Conservation (phyloP, 163 green algal species). For the Scenedesmus sp. region DNA sequence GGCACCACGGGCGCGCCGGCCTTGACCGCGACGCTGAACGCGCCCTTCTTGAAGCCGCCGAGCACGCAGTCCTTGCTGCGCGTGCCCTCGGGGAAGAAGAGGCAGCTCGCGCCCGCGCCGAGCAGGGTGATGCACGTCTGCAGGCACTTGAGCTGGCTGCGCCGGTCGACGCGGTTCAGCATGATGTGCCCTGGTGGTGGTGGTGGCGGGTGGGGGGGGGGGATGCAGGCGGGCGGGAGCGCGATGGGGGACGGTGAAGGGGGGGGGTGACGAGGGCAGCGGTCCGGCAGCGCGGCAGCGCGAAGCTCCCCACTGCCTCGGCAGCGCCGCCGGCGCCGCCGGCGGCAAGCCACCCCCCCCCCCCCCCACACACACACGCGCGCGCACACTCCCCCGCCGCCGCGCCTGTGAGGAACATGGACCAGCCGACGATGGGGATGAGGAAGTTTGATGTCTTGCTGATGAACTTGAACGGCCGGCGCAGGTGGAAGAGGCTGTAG, state of each 20-base stretch:
- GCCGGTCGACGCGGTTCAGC: slow-evolving; percentile 91
- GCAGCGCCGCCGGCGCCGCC: too few relatives aligned
- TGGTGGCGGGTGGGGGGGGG: too few relatives aligned
- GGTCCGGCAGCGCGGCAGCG: background rate
- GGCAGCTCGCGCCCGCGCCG: slow-evolving; percentile 75
- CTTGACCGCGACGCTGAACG: slow-evolving; percentile 94
- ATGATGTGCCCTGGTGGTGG: slow-evolving; percentile 95
- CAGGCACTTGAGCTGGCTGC: slow-evolving; percentile 89
- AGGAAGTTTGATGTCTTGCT: slow-evolving; percentile 97
- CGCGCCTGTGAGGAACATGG: slow-evolving; percentile 95
- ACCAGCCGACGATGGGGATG: slow-evolving; percentile 98
- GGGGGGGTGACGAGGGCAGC: too few relatives aligned
- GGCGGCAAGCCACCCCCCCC: too few relatives aligned
- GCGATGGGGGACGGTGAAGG: too few relatives aligned
- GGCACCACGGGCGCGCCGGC: slow-evolving; percentile 88
- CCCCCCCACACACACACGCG: too few relatives aligned
- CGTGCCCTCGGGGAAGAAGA: slow-evolving; percentile 99
- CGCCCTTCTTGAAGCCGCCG: slow-evolving; percentile 98
- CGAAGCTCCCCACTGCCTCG: too few relatives aligned
- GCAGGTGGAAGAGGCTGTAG: slow-evolving; percentile 96
- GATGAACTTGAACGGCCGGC: slow-evolving; percentile 98
- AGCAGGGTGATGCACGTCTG: slow-evolving; percentile 89
- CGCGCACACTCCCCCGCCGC: too few relatives aligned
- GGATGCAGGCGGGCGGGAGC: too few relatives aligned
- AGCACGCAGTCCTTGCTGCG: slow-evolving; percentile 84